Percentiles rank a stretch among this genome's conserved stretches.
Conservation (phyloP, 495 filamentous ascomycete species). For the Tirmania nivea region DNA sequence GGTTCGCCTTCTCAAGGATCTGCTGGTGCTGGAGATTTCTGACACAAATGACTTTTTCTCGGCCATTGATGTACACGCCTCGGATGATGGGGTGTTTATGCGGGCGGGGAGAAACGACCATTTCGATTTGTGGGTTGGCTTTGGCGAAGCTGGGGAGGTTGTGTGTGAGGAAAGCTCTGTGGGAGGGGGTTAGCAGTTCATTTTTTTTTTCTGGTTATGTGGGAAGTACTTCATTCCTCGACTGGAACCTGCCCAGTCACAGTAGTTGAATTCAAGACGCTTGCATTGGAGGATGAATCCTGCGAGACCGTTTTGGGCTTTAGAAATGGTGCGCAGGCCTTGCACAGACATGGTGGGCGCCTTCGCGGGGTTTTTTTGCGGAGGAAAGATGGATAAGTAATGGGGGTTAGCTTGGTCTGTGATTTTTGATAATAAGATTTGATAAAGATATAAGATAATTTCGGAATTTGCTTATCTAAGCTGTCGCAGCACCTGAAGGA, state of each 20-base stretch:
- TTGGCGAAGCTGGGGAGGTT: slow-evolving; percentile 53
- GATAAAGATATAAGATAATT: neutral
- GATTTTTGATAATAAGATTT: neutral
- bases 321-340: slow-evolving; percentile 14
- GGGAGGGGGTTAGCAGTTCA: neutral
- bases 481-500: no score
- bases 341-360: neutral
- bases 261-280: slow-evolving; percentile 86
- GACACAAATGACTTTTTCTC: slow-evolving; percentile 69
- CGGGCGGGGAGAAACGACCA: slow-evolving; percentile 72
- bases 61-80: slow-evolving; percentile 78
- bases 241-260: slow-evolving; percentile 81
- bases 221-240: slow-evolving; percentile 70
- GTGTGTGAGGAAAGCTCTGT: slow-evolving; percentile 57
- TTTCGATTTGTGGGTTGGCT: slow-evolving; percentile 70
- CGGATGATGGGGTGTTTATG: slow-evolving; percentile 66
- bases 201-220: slow-evolving; percentile 1
- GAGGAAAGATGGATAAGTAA: neutral
- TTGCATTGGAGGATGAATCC: slow-evolving; percentile 96
- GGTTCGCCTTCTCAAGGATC: slow-evolving; percentile 56
- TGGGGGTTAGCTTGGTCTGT: neutral
- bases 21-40: slow-evolving; percentile 61
- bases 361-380: no score
- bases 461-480: neutral
- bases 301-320: slow-evolving; percentile 68